Conservation (phyloP, 2,329 filamentous ascomycete species). For the Colletotrichum simmondsii region DNA sequence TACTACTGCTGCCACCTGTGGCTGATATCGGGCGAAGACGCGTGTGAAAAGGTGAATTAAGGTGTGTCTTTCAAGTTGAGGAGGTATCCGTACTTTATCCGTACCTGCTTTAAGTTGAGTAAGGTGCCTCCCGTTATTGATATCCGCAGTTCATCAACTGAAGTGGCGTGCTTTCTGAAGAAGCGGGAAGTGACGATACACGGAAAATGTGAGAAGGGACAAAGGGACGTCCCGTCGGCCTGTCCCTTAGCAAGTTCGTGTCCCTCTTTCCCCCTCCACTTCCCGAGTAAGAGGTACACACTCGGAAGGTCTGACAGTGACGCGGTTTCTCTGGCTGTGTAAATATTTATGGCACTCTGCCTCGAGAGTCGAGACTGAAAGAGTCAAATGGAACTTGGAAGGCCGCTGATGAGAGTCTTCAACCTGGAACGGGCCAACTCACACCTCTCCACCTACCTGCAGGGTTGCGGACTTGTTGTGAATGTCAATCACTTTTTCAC, state of each 20-base stretch:
- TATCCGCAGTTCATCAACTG: not conserved
- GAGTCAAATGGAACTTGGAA: constrained; percentile 4
- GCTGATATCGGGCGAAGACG: not conserved
- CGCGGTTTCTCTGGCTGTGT: not conserved
- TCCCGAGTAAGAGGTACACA: not conserved
- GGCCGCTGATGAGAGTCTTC: not conserved
- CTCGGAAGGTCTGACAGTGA: not conserved
- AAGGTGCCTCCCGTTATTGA: not conserved
- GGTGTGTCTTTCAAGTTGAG: no score
- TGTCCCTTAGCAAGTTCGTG: not conserved
- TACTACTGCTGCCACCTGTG: not conserved
- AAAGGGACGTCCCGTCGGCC: constrained; percentile 14
- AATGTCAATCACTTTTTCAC: constrained; percentile 8
- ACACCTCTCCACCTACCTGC: constrained; percentile 20
- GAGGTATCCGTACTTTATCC: no score
- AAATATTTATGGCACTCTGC: not conserved
- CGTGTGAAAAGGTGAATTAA: not conserved
- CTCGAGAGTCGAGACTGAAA: not conserved
- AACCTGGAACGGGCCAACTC: constrained; percentile 23
- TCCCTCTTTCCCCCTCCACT: not conserved
- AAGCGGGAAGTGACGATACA: not conserved
- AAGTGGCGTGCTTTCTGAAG: not conserved
- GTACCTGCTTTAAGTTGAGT: not conserved
- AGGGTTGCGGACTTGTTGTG: not conserved
- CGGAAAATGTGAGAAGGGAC: not conserved